Conservation (phyloP, 2,329 filamentous ascomycete genomes). For the Colletotrichum higginsianum region DNA sequence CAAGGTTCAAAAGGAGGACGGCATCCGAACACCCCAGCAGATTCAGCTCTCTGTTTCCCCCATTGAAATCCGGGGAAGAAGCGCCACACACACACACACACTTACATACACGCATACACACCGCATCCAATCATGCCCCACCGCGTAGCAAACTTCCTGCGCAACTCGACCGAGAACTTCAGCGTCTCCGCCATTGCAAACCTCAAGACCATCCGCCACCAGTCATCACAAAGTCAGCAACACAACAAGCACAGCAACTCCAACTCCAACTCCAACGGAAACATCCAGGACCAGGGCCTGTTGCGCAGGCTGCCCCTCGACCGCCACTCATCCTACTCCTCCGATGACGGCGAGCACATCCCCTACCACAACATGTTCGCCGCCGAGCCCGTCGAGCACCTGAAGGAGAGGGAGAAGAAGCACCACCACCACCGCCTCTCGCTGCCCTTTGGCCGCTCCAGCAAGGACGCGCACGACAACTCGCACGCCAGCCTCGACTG, state of each 20-base stretch:
- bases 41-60: not conserved
- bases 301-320: slow-evolving; percentile 32
- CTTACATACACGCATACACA: not conserved
- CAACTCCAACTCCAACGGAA: slow-evolving; percentile 1
- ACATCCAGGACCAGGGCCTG: slow-evolving; percentile 33
- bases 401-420: slow-evolving; percentile 54
- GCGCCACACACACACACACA: not conserved
- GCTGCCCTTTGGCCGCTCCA: slow-evolving; percentile 54
- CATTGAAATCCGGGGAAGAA: slow-evolving; percentile 33
- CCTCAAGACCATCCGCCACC: slow-evolving; percentile 60
- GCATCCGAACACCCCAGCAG: slow-evolving; percentile 12
- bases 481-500: slow-evolving; percentile 63
- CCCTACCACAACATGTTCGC: slow-evolving; percentile 42
- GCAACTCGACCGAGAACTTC: slow-evolving; percentile 66
- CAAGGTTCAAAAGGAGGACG: slow-evolving; percentile 30
- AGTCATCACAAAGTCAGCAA: slow-evolving; percentile 29
- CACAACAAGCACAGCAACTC: slow-evolving; percentile 14
- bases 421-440: slow-evolving; percentile 54
- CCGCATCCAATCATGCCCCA: slow-evolving; percentile 65
- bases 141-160: slow-evolving; percentile 70
- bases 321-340: slow-evolving; percentile 41
- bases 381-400: slow-evolving; percentile 37
- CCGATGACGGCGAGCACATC: slow-evolving; percentile 42
- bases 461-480: slow-evolving; percentile 57
- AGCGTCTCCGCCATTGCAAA: slow-evolving; percentile 56